Evolutionary conservation across 495 filamentous ascomycete genomes (phyloP), one percentile per base, ranked within the genome.

Genomic region (Xylaria flabelliformis): DNA sequence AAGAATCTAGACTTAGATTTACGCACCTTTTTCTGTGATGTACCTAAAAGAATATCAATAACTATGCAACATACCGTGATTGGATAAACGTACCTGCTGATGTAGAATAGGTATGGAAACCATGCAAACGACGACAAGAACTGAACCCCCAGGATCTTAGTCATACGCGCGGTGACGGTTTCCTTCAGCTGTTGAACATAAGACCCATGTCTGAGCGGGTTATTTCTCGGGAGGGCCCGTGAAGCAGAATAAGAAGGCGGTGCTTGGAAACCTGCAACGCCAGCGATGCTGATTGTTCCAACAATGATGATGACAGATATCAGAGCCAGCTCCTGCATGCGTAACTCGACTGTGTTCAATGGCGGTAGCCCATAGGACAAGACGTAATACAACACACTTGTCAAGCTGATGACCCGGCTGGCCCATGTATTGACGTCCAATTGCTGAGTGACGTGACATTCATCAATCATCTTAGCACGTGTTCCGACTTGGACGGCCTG

Each of bases 51-150:
- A 10, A 51, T 8, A 13, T 51, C 7, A 51, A 3, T 21, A 21
- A 51, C 8, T 21, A 51, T 21, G 2, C 21, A 51, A 3, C 21
- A 7, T 17, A 48, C 44, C n/a, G n/a, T 24, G 48, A 51, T 21
- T 21, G 12, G 19, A 51, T 10, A 5, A 58, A 10, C 58, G 19
- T 62, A 62, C 58, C 58, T 62, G 58, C 58, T 62, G 19, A 62
- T 62, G 32, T 36, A 62, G 32, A 62, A 62, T n/a, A 62, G 58
- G n/a, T 62, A 62, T 19, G 58, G 58, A 62, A 62, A 62, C 58
- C 58, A 62, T 4, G 58, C 58, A 39, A 62, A 62, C 26, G 26
- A 62, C 19, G 58, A 39, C 58, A 62, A 21, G 19, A 62, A 21
- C 12, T 62, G 58, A 34, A 62, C 58, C 34, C 17, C 58, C 34